These are phyloP conservation scores for Pleurotus tuoliensis DNA, from an alignment of 768 basidiomycete species.

Conservation along the genomic window DNA sequence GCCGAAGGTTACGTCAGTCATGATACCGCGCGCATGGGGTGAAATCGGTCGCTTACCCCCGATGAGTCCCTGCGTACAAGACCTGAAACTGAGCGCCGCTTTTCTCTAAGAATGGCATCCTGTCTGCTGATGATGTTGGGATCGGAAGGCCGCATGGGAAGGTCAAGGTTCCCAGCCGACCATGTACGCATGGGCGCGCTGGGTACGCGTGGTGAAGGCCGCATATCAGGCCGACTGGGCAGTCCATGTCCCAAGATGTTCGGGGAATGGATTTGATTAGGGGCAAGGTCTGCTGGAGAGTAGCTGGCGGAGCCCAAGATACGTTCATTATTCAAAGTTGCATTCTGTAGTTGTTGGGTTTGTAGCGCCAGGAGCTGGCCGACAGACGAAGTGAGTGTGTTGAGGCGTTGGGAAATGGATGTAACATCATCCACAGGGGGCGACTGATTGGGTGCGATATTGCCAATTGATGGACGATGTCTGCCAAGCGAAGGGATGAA, in stretches of 20 bases:
- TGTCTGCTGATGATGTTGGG: constrained; percentile 35
- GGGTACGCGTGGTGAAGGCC: constrained; percentile 56
- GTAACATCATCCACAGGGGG: constrained; percentile 67
- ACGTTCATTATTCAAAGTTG: constrained; percentile 36
- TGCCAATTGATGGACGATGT: constrained; percentile 60
- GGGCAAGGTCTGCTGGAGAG: constrained; percentile 45
- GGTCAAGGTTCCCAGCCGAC: constrained; percentile 78
- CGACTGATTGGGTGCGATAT: constrained; percentile 70
- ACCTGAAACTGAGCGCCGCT: constrained; percentile 70
- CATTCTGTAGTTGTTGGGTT: constrained; percentile 63
- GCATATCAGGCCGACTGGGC: constrained; percentile 61
- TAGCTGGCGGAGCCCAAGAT: constrained; percentile 29
- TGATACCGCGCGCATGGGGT: too few relatives aligned
- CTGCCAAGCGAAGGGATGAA: constrained; percentile 34
- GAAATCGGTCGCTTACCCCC: constrained; percentile 44
- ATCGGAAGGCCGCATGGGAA: constrained; percentile 57
- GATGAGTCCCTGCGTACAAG: constrained; percentile 72
- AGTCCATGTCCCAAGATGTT: constrained; percentile 55
- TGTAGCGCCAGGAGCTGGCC: constrained; percentile 80
- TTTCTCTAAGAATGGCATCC: constrained; percentile 50
- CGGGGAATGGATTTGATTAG: constrained; percentile 42
- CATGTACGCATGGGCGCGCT: constrained; percentile 77
- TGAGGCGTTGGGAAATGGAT: constrained; percentile 74
- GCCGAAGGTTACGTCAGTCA: too few relatives aligned
- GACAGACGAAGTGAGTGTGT: constrained; percentile 78